Conservation (phyloP, 2,329 filamentous ascomycete species). For the Epichloe sp. region DNA sequence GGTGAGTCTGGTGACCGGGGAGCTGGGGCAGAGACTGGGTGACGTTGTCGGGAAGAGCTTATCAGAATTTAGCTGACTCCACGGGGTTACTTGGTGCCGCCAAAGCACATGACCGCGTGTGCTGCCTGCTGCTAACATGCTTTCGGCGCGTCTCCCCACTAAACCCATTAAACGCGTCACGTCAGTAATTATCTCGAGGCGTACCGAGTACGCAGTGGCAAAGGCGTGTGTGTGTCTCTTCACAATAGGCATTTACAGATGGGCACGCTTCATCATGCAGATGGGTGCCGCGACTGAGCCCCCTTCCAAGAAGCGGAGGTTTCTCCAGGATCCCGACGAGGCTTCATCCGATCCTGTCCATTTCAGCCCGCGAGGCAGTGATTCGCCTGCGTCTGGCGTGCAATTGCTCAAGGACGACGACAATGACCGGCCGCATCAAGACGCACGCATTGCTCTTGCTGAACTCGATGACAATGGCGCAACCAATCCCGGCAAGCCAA, state of each 20-base stretch:
- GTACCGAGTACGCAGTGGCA: background rate
- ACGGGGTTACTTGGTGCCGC: background rate
- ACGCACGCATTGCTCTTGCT: conserved; percentile 6
- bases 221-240: background rate
- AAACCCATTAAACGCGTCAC: background rate
- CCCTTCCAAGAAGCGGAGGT: conserved; percentile 31
- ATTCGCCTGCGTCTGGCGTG: conserved; percentile 12
- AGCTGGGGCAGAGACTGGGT: background rate
- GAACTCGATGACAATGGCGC: conserved; percentile 7
- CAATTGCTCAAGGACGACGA: conserved; percentile 14
- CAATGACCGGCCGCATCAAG: conserved; percentile 10
- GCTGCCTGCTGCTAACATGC: conserved; percentile 20
- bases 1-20: no score
- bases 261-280: conserved; percentile 21
- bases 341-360: conserved; percentile 13
- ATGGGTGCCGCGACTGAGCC: conserved; percentile 26
- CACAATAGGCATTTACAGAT: background rate
- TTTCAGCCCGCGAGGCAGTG: conserved; percentile 9
- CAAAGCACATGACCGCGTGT: conserved; percentile 25
- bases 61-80: background rate
- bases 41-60: conserved; percentile 9
- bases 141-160: conserved; percentile 25
- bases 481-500: conserved; percentile 3
- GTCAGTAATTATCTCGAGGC: background rate
- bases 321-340: conserved; percentile 23